A percentile compares a stretch with the other conserved stretches of the same genome.
Evolutionary conservation across 2,329 filamentous ascomycete species (phyloP).

Genomic region (Fusarium keratoplasticum): DNA sequence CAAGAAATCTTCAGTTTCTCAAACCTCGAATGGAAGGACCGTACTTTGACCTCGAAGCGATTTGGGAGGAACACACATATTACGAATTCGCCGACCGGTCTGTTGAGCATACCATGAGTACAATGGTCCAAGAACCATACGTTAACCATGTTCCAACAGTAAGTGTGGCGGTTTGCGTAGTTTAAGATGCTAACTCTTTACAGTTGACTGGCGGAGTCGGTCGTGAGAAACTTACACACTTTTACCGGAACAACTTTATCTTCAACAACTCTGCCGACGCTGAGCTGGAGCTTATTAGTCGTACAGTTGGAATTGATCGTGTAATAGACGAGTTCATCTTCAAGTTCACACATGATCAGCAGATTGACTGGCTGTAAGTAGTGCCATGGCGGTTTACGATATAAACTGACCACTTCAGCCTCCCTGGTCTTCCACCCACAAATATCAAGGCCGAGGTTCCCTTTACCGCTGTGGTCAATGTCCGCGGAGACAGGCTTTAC

Average conservation of each 20-base stretch:
- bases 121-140: conserved; percentile 83
- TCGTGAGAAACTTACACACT: conserved; percentile 69
- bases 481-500: conserved; percentile 72
- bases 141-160: conserved; percentile 82
- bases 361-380: conserved; percentile 77
- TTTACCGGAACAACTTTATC: conserved; percentile 81
- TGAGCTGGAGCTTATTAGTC: conserved; percentile 74
- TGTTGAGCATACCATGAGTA: conserved; percentile 81
- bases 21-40: conserved; percentile 73
- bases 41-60: conserved; percentile 78
- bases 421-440: conserved; percentile 68
- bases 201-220: conserved; percentile 76
- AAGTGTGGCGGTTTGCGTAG: conserved; percentile 39
- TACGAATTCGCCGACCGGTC: conserved; percentile 77
- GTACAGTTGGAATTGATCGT: conserved; percentile 78
- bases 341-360: conserved; percentile 70
- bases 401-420: conserved; percentile 29
- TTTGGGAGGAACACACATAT: conserved; percentile 83
- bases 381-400: background rate
- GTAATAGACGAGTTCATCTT: conserved; percentile 79
- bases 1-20: conserved; percentile 72
- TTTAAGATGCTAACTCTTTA: background rate
- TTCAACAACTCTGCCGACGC: conserved; percentile 78
- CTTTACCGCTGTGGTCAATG: conserved; percentile 71
- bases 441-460: conserved; percentile 65